These are phyloP conservation scores for Aspergillus affinis DNA, from an alignment of 495 filamentous ascomycete species.

Conservation along the genomic window DNA sequence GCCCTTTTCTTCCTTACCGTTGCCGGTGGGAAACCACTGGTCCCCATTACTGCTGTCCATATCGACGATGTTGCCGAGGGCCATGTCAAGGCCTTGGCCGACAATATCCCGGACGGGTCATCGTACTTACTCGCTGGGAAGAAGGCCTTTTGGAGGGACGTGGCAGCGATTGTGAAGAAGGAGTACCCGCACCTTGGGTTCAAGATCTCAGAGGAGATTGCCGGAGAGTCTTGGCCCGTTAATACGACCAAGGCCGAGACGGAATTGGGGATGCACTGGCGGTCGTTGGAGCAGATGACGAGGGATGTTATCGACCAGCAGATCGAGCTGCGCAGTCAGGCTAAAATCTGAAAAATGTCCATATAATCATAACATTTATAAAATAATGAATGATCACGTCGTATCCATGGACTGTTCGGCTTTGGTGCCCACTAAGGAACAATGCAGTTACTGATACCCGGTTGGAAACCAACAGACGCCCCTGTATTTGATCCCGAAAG, in stretches of 20 bases:
- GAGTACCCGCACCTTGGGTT: constrained; percentile 28
- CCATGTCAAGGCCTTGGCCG: constrained; percentile 31
- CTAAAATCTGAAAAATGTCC: too few relatives aligned
- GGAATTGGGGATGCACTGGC: constrained; percentile 38
- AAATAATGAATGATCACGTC: too few relatives aligned
- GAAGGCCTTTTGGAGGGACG: constrained; percentile 26
- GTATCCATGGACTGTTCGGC: too few relatives aligned
- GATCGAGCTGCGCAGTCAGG: too few relatives aligned
- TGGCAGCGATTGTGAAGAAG: constrained; percentile 27
- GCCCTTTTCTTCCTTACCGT: constrained; percentile 22
- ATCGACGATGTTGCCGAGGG: constrained; percentile 40
- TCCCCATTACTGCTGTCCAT: constrained; percentile 28
- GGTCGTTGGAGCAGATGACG: constrained; percentile 30
- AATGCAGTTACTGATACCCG: too few relatives aligned
- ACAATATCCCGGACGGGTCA: constrained; percentile 21
- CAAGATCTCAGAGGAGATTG: constrained; percentile 24
- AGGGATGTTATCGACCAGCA: constrained; percentile 37
- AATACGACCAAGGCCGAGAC: constrained; percentile 55
- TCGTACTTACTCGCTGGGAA: constrained; percentile 29
- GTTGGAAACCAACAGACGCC: too few relatives aligned
- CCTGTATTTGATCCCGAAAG: too few relatives aligned
- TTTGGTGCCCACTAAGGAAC: too few relatives aligned
- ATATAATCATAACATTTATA: too few relatives aligned
- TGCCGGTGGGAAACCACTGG: constrained; percentile 12
- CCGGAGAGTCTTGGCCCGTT: constrained; percentile 40